Percentiles rank a stretch among this genome's conserved stretches.
These are phyloP conservation scores for Botrytis tulipae DNA, from an alignment of 2,329 filamentous ascomycete genomes.

Conservation along the genomic window DNA sequence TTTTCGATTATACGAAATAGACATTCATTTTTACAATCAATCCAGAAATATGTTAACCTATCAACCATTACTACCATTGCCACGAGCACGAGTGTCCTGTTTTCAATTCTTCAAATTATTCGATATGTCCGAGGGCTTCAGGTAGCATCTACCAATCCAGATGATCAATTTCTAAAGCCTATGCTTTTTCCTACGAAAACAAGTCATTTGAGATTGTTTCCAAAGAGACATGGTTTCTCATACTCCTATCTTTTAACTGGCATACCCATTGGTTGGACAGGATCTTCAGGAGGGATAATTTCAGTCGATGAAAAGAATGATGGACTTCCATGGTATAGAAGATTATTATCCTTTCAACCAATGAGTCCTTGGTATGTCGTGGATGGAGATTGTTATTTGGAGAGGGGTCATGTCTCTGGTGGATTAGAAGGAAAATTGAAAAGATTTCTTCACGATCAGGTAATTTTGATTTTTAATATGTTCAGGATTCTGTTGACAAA, in stretches of 20 bases:
- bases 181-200: constrained; percentile 64
- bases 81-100: constrained; percentile 13
- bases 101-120: constrained; percentile 26
- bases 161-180: constrained; percentile 38
- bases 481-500: constrained; percentile 24
- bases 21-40: constrained; percentile 15
- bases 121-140: constrained; percentile 28
- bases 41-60: constrained; percentile 20
- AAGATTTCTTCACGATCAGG: constrained; percentile 56
- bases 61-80: constrained; percentile 21
- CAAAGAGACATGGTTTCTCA: constrained; percentile 63
- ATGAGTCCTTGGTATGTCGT: constrained; percentile 52
- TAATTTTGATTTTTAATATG: constrained; percentile 34
- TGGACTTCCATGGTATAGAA: constrained; percentile 34
- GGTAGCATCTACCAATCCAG: constrained; percentile 7
- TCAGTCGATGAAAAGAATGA: constrained; percentile 44
- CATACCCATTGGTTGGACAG: constrained; percentile 62
- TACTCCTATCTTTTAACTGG: constrained; percentile 71
- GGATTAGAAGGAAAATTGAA: constrained; percentile 63
- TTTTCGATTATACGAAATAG: constrained; percentile 22
- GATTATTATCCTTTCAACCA: constrained; percentile 36
- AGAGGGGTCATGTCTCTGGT: constrained; percentile 50
- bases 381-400: constrained; percentile 59
- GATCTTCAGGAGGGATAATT: constrained; percentile 54
- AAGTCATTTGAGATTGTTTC: constrained; percentile 64